Percentiles rank a stretch among this genome's conserved stretches.
phyloP scores from a whole-genome alignment of 2,329 filamentous ascomycete genomes.

The Pseudogymnoascus sp. region DNA sequence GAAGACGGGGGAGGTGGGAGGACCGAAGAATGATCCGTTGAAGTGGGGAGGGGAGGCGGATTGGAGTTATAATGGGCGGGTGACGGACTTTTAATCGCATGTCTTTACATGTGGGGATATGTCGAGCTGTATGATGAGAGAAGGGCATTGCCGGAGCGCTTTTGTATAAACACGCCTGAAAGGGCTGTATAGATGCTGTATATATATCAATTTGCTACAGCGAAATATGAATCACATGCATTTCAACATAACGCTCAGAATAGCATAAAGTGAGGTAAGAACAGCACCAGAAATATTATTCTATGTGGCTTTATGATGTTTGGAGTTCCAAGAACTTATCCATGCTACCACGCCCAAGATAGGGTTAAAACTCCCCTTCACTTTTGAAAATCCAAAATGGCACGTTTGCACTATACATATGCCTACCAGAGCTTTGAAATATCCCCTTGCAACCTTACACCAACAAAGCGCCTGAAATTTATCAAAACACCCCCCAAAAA shows the following conservation, averaged over 20 bases:
- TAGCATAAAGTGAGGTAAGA: background rate
- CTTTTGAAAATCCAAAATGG: constrained; percentile 6
- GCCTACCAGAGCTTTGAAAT: constrained; percentile 3
- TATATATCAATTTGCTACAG: background rate
- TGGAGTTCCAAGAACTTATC: background rate
- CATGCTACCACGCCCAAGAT: background rate
- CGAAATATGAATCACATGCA: background rate
- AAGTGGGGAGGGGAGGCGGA: constrained; percentile 73
- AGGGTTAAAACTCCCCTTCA: background rate
- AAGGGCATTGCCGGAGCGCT: background rate
- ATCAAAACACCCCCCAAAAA: background rate
- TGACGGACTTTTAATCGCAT: constrained; percentile 70
- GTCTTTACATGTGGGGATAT: background rate
- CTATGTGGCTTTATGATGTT: background rate
- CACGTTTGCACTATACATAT: background rate
- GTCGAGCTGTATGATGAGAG: background rate
- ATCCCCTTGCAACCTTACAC: constrained; percentile 1
- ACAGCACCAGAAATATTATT: background rate
- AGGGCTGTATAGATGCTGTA: background rate
- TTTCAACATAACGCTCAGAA: background rate
- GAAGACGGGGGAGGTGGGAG: constrained; percentile 88
- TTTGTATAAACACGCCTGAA: background rate
- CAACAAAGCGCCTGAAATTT: constrained; percentile 7
- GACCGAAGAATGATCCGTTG: constrained; percentile 93
- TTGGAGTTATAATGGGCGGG: constrained; percentile 92